A percentile compares a stretch with the other conserved stretches of the same genome.
Evolutionary conservation across 2,329 filamentous ascomycete genomes (phyloP).

Genomic region (Epichloe gansuensis): DNA sequence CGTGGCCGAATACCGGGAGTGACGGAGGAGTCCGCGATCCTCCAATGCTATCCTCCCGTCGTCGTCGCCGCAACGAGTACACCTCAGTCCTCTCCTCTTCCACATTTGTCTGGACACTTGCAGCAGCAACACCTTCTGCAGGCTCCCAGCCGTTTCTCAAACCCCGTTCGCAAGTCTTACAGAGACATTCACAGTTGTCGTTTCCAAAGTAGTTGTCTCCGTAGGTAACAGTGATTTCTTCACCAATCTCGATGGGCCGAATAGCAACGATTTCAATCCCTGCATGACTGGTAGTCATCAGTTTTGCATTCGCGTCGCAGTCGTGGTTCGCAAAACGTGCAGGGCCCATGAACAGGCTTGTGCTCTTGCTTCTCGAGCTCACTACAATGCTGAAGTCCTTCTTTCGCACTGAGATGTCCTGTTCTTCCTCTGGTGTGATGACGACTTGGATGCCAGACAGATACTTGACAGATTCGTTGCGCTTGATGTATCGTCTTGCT

Average conservation of each 20-base stretch:
- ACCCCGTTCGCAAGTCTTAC: constrained; percentile 68
- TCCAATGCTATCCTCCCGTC: constrained; percentile 37
- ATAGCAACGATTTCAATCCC: constrained; percentile 86
- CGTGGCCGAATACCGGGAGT: constrained; percentile 43
- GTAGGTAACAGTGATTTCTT: constrained; percentile 95
- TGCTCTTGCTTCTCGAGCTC: constrained; percentile 80
- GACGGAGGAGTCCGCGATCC: constrained; percentile 43
- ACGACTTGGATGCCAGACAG: constrained; percentile 82
- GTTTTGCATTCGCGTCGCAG: constrained; percentile 79
- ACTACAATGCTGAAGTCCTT: constrained; percentile 97
- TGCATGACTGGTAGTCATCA: constrained; percentile 71
- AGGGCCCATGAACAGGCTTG: constrained; percentile 86
- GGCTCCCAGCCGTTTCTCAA: constrained; percentile 73
- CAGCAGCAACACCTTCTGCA: constrained; percentile 32
- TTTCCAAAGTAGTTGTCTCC: constrained; percentile 93
- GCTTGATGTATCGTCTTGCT: constrained; percentile 66
- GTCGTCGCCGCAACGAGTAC: constrained; percentile 44
- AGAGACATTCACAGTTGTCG: constrained; percentile 90
- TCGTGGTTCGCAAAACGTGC: constrained; percentile 97
- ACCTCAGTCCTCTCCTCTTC: constrained; percentile 38
- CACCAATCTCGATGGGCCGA: constrained; percentile 69
- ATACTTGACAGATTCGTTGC: constrained; percentile 81
- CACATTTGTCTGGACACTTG: constrained; percentile 37
- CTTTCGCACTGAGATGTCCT: constrained; percentile 64
- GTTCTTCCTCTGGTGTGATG: constrained; percentile 86